Evolutionary conservation across 768 basidiomycete species (phyloP).

Genomic region (Macrolepiota fuliginosa): DNA sequence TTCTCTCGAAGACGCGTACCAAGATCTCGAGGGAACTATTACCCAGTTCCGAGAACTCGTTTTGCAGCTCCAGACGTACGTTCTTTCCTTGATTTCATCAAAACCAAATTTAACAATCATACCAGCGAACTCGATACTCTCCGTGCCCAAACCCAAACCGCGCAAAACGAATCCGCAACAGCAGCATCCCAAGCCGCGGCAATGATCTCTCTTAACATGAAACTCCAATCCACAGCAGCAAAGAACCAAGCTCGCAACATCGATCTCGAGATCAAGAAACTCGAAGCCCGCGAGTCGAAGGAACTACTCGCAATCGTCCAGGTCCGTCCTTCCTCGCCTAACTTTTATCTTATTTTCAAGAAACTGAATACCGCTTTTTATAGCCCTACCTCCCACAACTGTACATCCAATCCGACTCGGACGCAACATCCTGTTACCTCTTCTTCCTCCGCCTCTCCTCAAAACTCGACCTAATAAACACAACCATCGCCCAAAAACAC

Average conservation of each 20-base stretch:
- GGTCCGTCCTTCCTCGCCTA: slow-evolving; percentile 35
- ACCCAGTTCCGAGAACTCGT: slow-evolving; percentile 93
- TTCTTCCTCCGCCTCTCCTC: slow-evolving; percentile 88
- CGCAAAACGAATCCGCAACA: slow-evolving; percentile 77
- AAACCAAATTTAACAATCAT: background rate
- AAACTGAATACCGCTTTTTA: background rate
- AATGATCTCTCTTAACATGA: slow-evolving; percentile 93
- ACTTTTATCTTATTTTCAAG: background rate
- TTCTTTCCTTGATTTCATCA: background rate
- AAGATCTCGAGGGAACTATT: slow-evolving; percentile 88
- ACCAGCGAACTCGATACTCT: slow-evolving; percentile 83
- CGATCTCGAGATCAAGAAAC: slow-evolving; percentile 82
- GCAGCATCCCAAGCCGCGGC: slow-evolving; percentile 88
- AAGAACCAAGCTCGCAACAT: slow-evolving; percentile 90
- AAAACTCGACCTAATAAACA: slow-evolving; percentile 87
- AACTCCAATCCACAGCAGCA: slow-evolving; percentile 85
- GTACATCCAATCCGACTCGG: slow-evolving; percentile 86
- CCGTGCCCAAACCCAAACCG: slow-evolving; percentile 81
- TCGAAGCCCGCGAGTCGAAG: slow-evolving; percentile 80
- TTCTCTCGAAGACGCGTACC: slow-evolving; percentile 71
- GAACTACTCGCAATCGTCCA: slow-evolving; percentile 84
- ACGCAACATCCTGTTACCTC: slow-evolving; percentile 85
- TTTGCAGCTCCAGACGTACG: slow-evolving; percentile 72
- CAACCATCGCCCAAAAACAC: slow-evolving; percentile 78
- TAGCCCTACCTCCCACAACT: slow-evolving; percentile 90